These are phyloP conservation scores for Porphyrellus sp. DNA, from an alignment of 1,284 basidiomycete species.

Conservation along the genomic window DNA sequence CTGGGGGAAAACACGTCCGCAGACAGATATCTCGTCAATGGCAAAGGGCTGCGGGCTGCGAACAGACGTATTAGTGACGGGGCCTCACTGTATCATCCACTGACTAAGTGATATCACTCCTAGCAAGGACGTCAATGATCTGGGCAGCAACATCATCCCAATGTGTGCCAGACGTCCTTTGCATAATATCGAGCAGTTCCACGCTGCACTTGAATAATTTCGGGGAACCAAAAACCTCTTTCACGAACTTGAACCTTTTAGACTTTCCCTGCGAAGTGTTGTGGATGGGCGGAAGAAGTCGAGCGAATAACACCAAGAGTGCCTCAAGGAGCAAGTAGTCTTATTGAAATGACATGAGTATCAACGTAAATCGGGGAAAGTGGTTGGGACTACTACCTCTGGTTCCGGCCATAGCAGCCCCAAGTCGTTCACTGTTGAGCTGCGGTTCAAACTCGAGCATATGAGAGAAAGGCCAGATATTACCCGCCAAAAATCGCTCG, in stretches of 20 bases:
- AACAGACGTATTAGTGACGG: conserved; percentile 3
- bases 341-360: conserved; percentile 25
- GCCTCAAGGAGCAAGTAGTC: conserved; percentile 57
- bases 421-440: conserved; percentile 34
- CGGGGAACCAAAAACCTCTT: conserved; percentile 45
- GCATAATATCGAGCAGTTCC: conserved; percentile 43
- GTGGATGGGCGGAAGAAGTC: conserved; percentile 48
- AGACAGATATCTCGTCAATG: conserved; percentile 41
- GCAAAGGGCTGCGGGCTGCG: conserved; percentile 59
- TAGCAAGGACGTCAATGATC: conserved; percentile 48
- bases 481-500: conserved; percentile 39
- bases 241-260: conserved; percentile 46
- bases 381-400: conserved; percentile 27
- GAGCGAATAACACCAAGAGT: conserved; percentile 54
- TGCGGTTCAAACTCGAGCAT: conserved; percentile 4
- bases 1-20: conserved; percentile 35
- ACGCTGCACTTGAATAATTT: conserved; percentile 34
- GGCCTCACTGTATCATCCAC: conserved; percentile 20
- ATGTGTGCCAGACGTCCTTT: conserved; percentile 40
- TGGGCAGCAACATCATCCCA: conserved; percentile 54
- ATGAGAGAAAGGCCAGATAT: conserved; percentile 1
- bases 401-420: conserved; percentile 33
- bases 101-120: conserved; percentile 48
- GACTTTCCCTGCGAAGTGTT: conserved; percentile 34
- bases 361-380: background rate